Percentiles rank a stretch among this genome's conserved stretches.
These are phyloP conservation scores for Dovyalis caffra DNA, from an alignment of 345 rosid genomes.

Conservation along the genomic window DNA sequence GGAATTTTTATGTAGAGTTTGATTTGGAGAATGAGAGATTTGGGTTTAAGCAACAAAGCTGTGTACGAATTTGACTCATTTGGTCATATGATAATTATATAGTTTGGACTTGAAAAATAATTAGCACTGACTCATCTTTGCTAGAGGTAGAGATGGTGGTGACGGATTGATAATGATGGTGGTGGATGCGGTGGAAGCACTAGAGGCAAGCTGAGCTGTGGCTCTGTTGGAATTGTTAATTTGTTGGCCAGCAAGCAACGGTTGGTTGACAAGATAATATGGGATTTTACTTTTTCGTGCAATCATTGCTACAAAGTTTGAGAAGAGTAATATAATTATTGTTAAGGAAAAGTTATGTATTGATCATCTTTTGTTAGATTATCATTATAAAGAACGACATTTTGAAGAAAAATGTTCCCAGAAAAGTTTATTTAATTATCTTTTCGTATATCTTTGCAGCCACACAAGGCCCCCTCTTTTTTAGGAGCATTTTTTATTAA, in stretches of 20 bases:
- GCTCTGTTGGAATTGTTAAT: neutral
- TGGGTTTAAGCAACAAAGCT: constrained; percentile 60
- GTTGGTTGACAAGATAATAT: neutral
- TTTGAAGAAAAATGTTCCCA: no score
- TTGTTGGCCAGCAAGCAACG: neutral
- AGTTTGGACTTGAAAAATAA: neutral
- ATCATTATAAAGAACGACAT: no score
- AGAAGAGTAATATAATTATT: neutral
- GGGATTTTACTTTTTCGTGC: neutral
- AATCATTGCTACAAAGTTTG: neutral
- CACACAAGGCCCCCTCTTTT: neutral
- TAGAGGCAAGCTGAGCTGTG: neutral
- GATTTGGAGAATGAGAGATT: constrained; percentile 68
- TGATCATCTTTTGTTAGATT: neutral
- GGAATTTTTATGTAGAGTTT: constrained; percentile 69
- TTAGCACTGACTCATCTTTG: neutral
- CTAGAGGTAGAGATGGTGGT: neutral
- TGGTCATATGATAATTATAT: neutral
- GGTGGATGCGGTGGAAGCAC: neutral
- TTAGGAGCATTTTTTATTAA: neutral
- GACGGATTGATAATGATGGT: neutral
- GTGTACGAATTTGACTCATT: constrained; percentile 30
- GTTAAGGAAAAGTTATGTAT: neutral
- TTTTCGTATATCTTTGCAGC: neutral
- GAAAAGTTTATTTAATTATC: no score